These are phyloP conservation scores for Phoma herbarum DNA, from an alignment of 2,329 filamentous ascomycete species.

Conservation along the genomic window DNA sequence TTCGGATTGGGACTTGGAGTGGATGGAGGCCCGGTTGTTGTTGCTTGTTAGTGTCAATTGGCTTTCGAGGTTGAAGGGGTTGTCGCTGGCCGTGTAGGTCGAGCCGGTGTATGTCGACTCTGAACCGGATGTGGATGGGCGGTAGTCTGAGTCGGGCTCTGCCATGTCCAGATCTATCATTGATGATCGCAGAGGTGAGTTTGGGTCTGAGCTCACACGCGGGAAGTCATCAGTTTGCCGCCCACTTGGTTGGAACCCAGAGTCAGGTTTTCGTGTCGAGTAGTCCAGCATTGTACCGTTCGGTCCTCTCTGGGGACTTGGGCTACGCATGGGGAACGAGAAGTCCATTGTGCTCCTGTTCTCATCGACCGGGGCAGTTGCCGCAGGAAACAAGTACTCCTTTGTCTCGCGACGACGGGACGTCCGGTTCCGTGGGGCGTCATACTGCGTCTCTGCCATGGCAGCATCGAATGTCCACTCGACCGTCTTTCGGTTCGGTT, in stretches of 20 bases:
- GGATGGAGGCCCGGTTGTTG: constrained; percentile 51
- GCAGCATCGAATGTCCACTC: constrained; percentile 60
- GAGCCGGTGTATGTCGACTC: constrained; percentile 47
- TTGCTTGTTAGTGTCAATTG: constrained; percentile 50
- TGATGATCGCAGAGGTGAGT: constrained; percentile 50
- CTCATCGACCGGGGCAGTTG: constrained; percentile 27
- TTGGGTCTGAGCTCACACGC: constrained; percentile 44
- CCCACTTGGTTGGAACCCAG: constrained; percentile 52
- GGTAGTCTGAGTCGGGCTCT: constrained; percentile 50
- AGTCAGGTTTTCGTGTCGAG: constrained; percentile 41
- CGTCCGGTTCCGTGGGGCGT: constrained; percentile 42
- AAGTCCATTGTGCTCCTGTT: constrained; percentile 49
- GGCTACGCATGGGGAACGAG: constrained; percentile 45
- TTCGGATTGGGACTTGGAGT: constrained; percentile 53
- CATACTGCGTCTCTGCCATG: constrained; percentile 51
- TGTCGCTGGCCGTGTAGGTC: constrained; percentile 52
- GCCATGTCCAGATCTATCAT: constrained; percentile 57
- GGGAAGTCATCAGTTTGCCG: constrained; percentile 54
- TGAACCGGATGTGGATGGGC: constrained; percentile 56
- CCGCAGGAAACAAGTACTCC: constrained; percentile 41
- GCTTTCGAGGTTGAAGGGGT: constrained; percentile 61
- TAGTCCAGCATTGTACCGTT: constrained; percentile 18
- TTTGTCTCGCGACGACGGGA: constrained; percentile 46
- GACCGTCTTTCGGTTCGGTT: constrained; percentile 54
- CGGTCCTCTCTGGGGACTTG: constrained; percentile 32